A percentile compares a stretch with the other conserved stretches of the same genome.
Evolutionary conservation across 2,329 filamentous ascomycete species (phyloP).

Genomic region (Claviceps sp.): DNA sequence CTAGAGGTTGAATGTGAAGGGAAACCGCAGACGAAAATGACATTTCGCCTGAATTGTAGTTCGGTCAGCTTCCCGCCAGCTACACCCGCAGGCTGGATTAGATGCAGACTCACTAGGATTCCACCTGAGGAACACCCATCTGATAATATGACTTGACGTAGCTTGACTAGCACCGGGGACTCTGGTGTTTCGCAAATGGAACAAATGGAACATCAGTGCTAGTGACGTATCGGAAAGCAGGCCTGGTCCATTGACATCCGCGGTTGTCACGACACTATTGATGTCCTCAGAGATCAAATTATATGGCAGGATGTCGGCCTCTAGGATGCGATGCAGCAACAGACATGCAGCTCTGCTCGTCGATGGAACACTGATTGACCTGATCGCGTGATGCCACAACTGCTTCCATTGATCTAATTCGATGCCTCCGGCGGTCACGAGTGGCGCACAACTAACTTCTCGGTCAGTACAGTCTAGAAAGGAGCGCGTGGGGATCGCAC

Average conservation of each 20-base stretch:
- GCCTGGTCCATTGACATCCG: constrained; percentile 71
- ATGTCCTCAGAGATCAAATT: constrained; percentile 54
- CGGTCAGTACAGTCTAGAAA: constrained; percentile 9
- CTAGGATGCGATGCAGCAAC: constrained; percentile 55
- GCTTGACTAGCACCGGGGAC: constrained; percentile 55
- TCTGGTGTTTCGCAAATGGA: constrained; percentile 52
- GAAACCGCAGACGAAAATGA: constrained; percentile 52
- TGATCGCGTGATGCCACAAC: constrained; percentile 60
- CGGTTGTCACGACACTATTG: constrained; percentile 58
- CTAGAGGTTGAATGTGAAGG: constrained; percentile 47
- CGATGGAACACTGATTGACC: constrained; percentile 54
- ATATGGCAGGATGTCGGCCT: constrained; percentile 51
- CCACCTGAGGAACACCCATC: constrained; percentile 77
- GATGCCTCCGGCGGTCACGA: constrained; percentile 20
- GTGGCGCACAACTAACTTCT: constrained; percentile 18
- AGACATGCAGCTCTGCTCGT: constrained; percentile 68
- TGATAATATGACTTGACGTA: constrained; percentile 57
- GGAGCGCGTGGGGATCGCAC: constrained; percentile 30
- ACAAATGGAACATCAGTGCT: constrained; percentile 54
- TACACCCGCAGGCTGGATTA: not conserved
- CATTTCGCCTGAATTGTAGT: constrained; percentile 42
- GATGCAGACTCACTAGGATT: constrained; percentile 48
- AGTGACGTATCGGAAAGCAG: constrained; percentile 68
- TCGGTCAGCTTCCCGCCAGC: not conserved
- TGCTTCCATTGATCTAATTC: constrained; percentile 47